Evolutionary conservation across 352 stramenopile genomes (phyloP), one percentile per base, ranked within the genome.

Genomic region (Globisporangium emineosum): DNA sequence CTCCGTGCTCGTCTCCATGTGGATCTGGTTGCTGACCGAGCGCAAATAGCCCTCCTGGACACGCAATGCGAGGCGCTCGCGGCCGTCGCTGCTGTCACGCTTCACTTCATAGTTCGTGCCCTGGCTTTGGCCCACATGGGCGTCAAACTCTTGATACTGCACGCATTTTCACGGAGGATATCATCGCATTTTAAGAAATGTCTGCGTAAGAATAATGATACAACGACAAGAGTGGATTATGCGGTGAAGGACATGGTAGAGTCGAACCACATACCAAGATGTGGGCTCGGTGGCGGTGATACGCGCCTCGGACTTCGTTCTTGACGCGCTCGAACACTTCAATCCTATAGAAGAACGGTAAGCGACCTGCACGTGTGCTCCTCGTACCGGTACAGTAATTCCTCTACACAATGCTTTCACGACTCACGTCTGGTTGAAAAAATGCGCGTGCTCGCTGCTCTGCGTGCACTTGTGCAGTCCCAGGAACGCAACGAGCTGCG

Each of bases 101-200:
- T 62, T 68, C 6, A 78, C 51, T 25, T 88, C 74, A 32, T 84
- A 89, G 63, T 86, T 81, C 5, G 69, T 88, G 65, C 84, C 73
- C 35, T 91, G 81, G 17, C 52, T 66, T 13, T 77, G 64, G 29
- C 64, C 69, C 15, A 76, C 73, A 30, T 60, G 60, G 2, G 58
- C 25, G 42, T 89, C 66, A 56, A 93, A 91, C 30, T 76, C 70
- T 5, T 77, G 56, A 67, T 89, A 90, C 81, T 91, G 45, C 17
- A 47, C 32, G 43, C 17, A n/a, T 21, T 10, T 6, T 19, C 13
- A 7, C 17, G 12, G 17, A 5, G 5, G 15, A 17, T 45, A 21
- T 13, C 2, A 2, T 3, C 37, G n/a, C 17, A 45, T 45, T 45
- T n/a, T n/a, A n/a, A n/a, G n/a, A 21, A 17, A 10, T 45, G 37